Base-by-base conservation (phyloP, 2,329 filamentous ascomycete genomes). In the Microcyclospora tardicrescens region DNA sequence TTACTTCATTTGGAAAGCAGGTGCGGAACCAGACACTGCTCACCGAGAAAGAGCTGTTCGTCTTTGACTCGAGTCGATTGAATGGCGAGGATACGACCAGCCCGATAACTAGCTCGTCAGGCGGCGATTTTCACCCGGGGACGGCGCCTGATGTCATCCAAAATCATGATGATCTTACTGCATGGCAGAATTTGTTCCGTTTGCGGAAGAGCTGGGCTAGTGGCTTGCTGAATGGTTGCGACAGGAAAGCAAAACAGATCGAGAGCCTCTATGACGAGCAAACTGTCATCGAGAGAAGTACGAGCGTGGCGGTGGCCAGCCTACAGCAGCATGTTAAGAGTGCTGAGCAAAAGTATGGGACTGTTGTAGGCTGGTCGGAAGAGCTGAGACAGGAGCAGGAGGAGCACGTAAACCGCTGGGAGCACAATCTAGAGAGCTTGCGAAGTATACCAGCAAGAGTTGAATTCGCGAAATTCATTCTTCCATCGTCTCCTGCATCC, bases 131-230 rank as follows among this genome's bases (percentile, higher is more conserved):
- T 45, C 67, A 69, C 41, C 77, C 84, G 24, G 62, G 68, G 14
- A 65, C 67, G 19, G 68, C 74, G 31, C 91, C 91, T n/a, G 86
- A 93, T 59, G 81, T 77, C 32, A 81, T 93, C 49, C 71, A 79
- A 33, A 78, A 87, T 54, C 79, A 84, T 44, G 84, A 81, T 43
- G 80, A 86, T 45, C 69, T 95, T 39, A 71, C 79, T 53, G 80
- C 86, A 74, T 98, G 91, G 89, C 83, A 85, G 57, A 75, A 79
- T 33, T 69, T 96, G 15, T 95, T 91, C 67, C 81, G 79, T 59
- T 73, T 79, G 42, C 79, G 91, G 42, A 77, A 80, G 51, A 71
- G 73, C 49, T 98, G 91, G 91, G 82, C 86, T 0, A 64, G 79
- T 38, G 69, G 69, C 30, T 64, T 93, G 28, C 71, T 81, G 6